Percentiles rank a stretch among this genome's conserved stretches.
Evolutionary conservation across 225 moss, liverwort and hornwort genomes (phyloP).

Genomic region (Thuidium tamariscinum): DNA sequence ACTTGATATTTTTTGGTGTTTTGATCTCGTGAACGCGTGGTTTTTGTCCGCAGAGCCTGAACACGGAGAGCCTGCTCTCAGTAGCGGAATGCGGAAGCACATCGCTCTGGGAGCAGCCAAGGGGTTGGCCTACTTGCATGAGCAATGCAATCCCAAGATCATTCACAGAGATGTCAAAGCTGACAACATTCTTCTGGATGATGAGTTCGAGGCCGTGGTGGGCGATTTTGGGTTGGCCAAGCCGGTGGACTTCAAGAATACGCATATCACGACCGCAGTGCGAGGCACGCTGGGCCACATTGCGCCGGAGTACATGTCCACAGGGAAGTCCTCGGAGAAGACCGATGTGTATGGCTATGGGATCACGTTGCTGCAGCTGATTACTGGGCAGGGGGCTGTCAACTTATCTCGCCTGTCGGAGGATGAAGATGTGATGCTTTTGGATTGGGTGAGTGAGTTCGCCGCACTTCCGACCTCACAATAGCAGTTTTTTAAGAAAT

Average conservation of each 20-base stretch:
- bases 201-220: conserved; percentile 86
- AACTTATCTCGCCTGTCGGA: conserved; percentile 80
- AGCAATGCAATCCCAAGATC: conserved; percentile 93
- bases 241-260: conserved; percentile 78
- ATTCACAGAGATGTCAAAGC: conserved; percentile 97
- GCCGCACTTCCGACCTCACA: background rate
- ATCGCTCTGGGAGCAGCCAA: conserved; percentile 79
- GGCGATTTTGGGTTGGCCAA: conserved; percentile 91
- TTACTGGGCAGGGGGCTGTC: conserved; percentile 80
- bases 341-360: conserved; percentile 90
- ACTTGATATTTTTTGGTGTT: background rate
- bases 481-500: background rate
- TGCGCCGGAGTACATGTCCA: conserved; percentile 80
- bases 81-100: conserved; percentile 48
- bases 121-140: conserved; percentile 81
- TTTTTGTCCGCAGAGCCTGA: conserved; percentile 25
- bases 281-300: conserved; percentile 94
- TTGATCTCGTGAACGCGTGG: background rate
- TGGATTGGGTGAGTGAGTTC: conserved; percentile 75
- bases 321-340: conserved; percentile 93
- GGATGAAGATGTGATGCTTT: conserved; percentile 92
- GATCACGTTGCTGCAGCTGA: conserved; percentile 80
- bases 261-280: conserved; percentile 82
- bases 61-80: conserved; percentile 44
- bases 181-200: conserved; percentile 81